Conservation (phyloP, 2,329 filamentous ascomycete species). For the Akanthomyces muscarius region DNA sequence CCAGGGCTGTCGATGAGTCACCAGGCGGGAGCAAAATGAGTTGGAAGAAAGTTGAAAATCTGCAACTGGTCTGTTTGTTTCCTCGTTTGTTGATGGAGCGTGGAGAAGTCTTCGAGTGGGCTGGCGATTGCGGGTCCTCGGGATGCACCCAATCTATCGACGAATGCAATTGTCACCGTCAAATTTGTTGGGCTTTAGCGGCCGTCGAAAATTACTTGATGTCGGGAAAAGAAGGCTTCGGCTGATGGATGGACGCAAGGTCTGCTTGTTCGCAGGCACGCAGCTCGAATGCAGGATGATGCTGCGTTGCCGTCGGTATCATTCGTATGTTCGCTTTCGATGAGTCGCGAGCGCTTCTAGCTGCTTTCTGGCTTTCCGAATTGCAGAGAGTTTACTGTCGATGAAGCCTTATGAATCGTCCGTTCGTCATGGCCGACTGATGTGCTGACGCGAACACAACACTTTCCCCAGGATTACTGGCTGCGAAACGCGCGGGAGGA, state of each 20-base stretch:
- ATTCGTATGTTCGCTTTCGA: not conserved
- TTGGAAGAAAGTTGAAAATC: not conserved
- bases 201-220: not conserved
- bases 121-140: conserved; percentile 4
- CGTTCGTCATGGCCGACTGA: not conserved
- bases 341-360: not conserved
- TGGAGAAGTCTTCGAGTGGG: conserved; percentile 1
- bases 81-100: not conserved
- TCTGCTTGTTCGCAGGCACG: not conserved
- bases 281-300: not conserved
- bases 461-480: not conserved
- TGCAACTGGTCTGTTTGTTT: not conserved
- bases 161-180: not conserved
- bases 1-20: not conserved
- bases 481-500: not conserved
- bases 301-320: not conserved
- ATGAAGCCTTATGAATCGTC: not conserved
- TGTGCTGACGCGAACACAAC: not conserved
- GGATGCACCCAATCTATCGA: not conserved
- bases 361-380: not conserved
- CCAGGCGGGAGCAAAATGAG: not conserved
- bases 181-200: not conserved
- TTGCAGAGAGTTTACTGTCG: not conserved
- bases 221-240: not conserved
- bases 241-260: no score